Conservation (phyloP, 2,329 filamentous ascomycete species). For the Xylariales sp. region DNA sequence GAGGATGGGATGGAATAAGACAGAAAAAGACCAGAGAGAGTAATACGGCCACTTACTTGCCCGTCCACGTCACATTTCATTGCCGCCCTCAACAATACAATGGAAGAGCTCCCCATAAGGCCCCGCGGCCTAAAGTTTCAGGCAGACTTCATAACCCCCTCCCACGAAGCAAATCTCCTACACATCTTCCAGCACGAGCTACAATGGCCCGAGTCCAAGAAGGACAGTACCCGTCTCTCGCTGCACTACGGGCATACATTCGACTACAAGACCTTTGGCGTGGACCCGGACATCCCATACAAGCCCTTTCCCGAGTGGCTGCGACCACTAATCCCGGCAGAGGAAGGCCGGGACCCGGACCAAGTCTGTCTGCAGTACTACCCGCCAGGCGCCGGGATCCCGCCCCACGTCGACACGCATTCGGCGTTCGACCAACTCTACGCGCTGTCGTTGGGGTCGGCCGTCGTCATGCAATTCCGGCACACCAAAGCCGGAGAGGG, state of each 20-base stretch:
- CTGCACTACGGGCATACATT: constrained; percentile 69
- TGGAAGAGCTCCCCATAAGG: constrained; percentile 39
- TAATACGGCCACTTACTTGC: not conserved
- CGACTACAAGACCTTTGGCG: constrained; percentile 68
- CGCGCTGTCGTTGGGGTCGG: constrained; percentile 43
- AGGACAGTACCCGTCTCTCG: constrained; percentile 54
- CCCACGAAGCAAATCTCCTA: constrained; percentile 59
- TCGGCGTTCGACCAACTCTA: constrained; percentile 53
- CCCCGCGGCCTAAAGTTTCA: constrained; percentile 58
- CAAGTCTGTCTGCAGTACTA: constrained; percentile 71
- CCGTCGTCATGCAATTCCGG: constrained; percentile 46
- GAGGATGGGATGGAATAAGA: no score
- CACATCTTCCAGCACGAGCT: constrained; percentile 58
- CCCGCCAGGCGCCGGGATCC: constrained; percentile 68
- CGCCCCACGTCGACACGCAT: constrained; percentile 71
- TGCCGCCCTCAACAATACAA: constrained; percentile 10
- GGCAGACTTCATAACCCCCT: constrained; percentile 58
- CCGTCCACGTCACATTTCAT: not conserved
- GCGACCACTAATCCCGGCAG: constrained; percentile 58
- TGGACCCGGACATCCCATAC: constrained; percentile 62
- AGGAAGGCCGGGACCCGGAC: constrained; percentile 56
- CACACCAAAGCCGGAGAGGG: constrained; percentile 33
- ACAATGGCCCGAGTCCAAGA: constrained; percentile 59
- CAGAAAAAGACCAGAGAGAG: not conserved
- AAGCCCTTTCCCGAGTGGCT: constrained; percentile 65